Conservation (phyloP, 169 alveolate genomes). For the Plasmodium yoelii region DNA sequence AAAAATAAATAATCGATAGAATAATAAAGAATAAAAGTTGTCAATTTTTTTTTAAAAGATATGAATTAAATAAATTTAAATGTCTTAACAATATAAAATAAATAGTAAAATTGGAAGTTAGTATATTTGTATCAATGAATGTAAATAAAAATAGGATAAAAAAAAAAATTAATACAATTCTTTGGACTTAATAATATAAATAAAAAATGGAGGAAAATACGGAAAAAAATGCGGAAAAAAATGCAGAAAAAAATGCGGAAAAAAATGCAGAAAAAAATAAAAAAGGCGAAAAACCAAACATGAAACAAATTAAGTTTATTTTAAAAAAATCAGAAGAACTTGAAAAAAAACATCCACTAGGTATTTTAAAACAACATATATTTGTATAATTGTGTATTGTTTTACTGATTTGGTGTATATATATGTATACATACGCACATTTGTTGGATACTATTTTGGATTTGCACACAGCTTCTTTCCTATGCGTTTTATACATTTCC, state of each 20-base stretch:
- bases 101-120: too few species aligned
- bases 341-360: constrained; percentile 65
- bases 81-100: too few species aligned
- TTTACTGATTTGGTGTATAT: constrained; percentile 7
- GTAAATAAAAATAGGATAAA: too few species aligned
- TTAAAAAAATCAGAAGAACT: constrained; percentile 68
- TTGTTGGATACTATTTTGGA: not conserved
- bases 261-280: not conserved
- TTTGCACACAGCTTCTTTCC: constrained; percentile 46
- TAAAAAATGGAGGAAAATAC: too few species aligned
- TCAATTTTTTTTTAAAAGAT: too few species aligned
- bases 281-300: constrained; percentile 21
- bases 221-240: constrained; percentile 3
- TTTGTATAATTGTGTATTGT: not conserved
- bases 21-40: too few species aligned
- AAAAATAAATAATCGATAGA: too few species aligned
- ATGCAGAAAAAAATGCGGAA: constrained; percentile 11
- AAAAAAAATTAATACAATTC: too few species aligned
- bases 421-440: not conserved
- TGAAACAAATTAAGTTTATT: constrained; percentile 60
- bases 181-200: too few species aligned
- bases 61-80: too few species aligned
- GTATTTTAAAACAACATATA: constrained; percentile 20
- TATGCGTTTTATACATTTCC: constrained; percentile 53
- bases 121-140: too few species aligned